Conservation (phyloP, 495 filamentous ascomycete species). For the Bacidia rubella region DNA sequence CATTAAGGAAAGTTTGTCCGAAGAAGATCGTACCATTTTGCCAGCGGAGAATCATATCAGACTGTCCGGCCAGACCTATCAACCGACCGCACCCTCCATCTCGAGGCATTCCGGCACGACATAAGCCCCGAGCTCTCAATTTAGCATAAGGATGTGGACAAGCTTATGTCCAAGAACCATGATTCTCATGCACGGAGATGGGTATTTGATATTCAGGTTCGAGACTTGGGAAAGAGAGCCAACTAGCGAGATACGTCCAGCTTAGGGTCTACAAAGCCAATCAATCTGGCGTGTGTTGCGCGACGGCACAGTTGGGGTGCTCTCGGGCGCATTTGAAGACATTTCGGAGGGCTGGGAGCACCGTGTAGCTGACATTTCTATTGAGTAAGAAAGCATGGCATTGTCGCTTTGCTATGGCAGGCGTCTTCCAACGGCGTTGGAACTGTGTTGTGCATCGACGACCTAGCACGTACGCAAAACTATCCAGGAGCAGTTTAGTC, state of each 20-base stretch:
- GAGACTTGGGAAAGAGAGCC: background rate
- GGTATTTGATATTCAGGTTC: no score
- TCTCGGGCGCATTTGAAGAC: background rate
- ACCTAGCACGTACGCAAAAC: background rate
- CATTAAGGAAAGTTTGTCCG: no score
- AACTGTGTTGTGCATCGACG: background rate
- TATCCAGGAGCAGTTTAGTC: background rate
- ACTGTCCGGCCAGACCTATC: no score
- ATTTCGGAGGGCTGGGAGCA: background rate
- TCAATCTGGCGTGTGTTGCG: background rate
- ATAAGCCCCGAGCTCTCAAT: no score
- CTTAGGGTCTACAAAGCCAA: background rate
- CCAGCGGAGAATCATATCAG: no score
- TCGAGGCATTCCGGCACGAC: no score
- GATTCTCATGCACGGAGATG: no score
- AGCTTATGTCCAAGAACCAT: no score
- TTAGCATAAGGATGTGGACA: no score
- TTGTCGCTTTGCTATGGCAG: background rate
- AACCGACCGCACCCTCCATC: no score
- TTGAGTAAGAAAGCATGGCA: background rate
- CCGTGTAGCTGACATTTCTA: background rate
- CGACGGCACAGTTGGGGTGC: background rate
- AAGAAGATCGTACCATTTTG: no score
- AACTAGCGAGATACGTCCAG: background rate
- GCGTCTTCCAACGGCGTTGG: background rate